Evolutionary conservation across 306 rosid species (phyloP), one percentile per base, ranked within the genome.

Genomic region (Quercus bicolor): DNA sequence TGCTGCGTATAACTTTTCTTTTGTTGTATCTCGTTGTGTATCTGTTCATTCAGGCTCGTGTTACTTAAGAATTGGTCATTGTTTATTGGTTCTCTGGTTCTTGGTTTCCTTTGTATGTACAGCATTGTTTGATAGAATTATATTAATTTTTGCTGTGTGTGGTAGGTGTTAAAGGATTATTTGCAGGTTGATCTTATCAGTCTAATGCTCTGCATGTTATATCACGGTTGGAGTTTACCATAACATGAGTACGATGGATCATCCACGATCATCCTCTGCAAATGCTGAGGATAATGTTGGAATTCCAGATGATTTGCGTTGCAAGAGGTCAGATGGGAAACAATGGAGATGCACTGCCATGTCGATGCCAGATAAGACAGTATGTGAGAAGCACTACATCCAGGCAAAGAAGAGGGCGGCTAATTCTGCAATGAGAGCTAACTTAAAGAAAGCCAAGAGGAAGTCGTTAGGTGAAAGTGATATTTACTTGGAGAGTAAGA

Each of bases 301-400:
- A 68, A 91, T 95, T 79, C 99, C 96, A 0, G 99, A 96, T 70
- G 99, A 96, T 80, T 85, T 96, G 82, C 91, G 97, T 16, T 96
- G 99, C 93, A 96, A 93, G 90, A 86, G 99, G 74, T 93, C 99
- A 0, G 99, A 96, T 74, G 99, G 99, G 65, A 96, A 96, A 79
- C 99, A 93, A 78, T 96, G 99, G 98, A 79, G 99, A 71, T 96
- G 99, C 83, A 93, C 99, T 12, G 99, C 98, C 26, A 86, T 85
- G 94, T 96, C 99, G 5, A 96, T 96, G 98, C 99, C 99, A 0
- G 99, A 96, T 82, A 96, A 96, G 70, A 96, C 99, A 0, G 99
- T 96, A 10, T 96, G 99, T 54, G 99, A 96, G 87, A 93, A 95
- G 81, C 99, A 96, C 88, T 96, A 96, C 80, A 90, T 96, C 65